Base-by-base conservation (phyloP, 768 basidiomycete species). In the Coprinopsis strossmayeri region DNA sequence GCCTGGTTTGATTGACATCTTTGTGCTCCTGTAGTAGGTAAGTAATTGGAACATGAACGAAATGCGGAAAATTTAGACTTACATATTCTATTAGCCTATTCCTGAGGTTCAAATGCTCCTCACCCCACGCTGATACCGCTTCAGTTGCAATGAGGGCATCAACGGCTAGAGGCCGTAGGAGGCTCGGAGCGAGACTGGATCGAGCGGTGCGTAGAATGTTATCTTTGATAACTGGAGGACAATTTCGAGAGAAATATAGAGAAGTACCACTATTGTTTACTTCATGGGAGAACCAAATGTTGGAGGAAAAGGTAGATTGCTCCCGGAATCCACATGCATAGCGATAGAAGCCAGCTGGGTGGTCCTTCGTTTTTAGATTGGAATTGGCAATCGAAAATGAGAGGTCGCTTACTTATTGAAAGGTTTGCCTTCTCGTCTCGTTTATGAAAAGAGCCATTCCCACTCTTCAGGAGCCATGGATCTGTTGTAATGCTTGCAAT, bases 81-180 rank as follows among this genome's bases (percentile, higher is more conserved):
- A 51, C 56, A 42, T 57, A 48, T 32, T 43, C 30, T 3, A 52
- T 37, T 2, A 57, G 38, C 3, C 17, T 21, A 4, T 17, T 37
- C 13, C 56, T 46, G 2, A 48, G 53, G 7, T 41, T 7, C 5
- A n/a, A 48, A 20, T 13, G 40, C 51, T 11, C n/a, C 20, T 32
- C 30, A 3, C 49, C 48, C 48, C 34, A 50, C 7, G 17, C 42
- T 17, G 40, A 21, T 13, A 48, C 34, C 10, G 34, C 35, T 5
- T 38, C 45, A 27, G 54, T 53, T 7, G 51, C 45, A 5, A 57
- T 26, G 30, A 54, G 49, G 1, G 45, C 49, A 45, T 57, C 56
- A 1, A 57, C 23, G 9, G 51, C 45, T 17, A 54, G 30, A 34
- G 57, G 53, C 15, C 51, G 50, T 3, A 54, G 47, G 15, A 56